Percentiles rank a stretch among this genome's conserved stretches.
These are phyloP conservation scores for Aegilops bicornis DNA, from an alignment of 176 grass and related monocot genomes.

Conservation along the genomic window DNA sequence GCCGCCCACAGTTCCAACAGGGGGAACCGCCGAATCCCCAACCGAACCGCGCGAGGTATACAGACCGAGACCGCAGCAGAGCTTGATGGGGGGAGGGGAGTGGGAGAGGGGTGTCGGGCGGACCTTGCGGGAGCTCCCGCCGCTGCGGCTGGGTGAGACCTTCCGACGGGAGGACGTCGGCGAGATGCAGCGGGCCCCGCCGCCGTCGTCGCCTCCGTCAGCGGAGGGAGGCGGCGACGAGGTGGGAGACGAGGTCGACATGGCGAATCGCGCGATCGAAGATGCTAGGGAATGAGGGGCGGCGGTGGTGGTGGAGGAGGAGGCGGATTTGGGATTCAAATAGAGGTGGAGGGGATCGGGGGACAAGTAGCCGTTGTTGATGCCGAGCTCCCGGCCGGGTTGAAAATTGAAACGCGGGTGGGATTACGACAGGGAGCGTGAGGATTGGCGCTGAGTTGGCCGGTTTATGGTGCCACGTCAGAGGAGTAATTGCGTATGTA, in stretches of 20 bases:
- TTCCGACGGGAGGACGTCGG: conserved; percentile 37
- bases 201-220: neutral
- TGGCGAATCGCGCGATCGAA: neutral
- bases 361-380: conserved; percentile 38
- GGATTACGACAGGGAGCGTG: neutral
- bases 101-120: neutral
- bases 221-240: conserved; percentile 20
- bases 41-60: neutral
- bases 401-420: neutral
- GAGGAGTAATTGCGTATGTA: neutral
- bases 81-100: neutral
- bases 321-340: conserved; percentile 39
- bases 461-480: neutral
- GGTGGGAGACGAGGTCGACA: conserved; percentile 10
- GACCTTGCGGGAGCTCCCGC: conserved; percentile 53
- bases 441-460: neutral
- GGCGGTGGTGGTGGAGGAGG: no score
- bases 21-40: neutral
- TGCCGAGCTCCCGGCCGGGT: neutral
- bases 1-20: neutral
- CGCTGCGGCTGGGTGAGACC: conserved; percentile 39
- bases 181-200: conserved; percentile 26
- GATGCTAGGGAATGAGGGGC: neutral
- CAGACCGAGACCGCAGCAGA: neutral
- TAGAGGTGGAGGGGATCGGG: neutral